phyloP scores from a whole-genome alignment of 345 rosid genomes.

The Populus deltoides region DNA sequence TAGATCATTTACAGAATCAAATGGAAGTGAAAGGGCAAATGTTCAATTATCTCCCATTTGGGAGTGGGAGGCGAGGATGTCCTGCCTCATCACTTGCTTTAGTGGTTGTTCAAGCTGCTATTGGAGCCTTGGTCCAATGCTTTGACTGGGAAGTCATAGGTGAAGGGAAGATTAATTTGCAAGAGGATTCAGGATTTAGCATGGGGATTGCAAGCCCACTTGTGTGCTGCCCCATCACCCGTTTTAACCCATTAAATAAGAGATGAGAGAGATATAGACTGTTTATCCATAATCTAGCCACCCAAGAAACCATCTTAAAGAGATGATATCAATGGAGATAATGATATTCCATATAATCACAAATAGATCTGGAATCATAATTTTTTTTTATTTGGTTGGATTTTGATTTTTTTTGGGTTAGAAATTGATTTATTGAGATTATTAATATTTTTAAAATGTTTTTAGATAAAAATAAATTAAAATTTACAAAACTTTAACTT shows the following conservation, averaged over 20 bases:
- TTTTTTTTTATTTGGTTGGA: too few species aligned
- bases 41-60: conserved; percentile 5
- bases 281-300: too few species aligned
- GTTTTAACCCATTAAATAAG: background rate
- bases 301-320: too few species aligned
- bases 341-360: too few species aligned
- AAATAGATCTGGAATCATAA: too few species aligned
- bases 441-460: too few species aligned
- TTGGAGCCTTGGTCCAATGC: conserved; percentile 14
- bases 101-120: background rate
- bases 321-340: too few species aligned
- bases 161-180: background rate
- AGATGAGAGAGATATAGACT: too few species aligned
- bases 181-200: background rate
- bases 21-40: conserved; percentile 2
- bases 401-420: too few species aligned
- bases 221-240: conserved; percentile 5
- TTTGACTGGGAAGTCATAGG: conserved; percentile 16
- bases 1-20: background rate
- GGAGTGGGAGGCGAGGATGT: conserved; percentile 9
- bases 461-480: too few species aligned
- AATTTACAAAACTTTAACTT: too few species aligned
- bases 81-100: conserved; percentile 6
- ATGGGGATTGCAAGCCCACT: background rate
- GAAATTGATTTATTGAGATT: too few species aligned